Base-by-base conservation (phyloP, 2,329 filamentous ascomycete species). In the Cytospora piceicola region DNA sequence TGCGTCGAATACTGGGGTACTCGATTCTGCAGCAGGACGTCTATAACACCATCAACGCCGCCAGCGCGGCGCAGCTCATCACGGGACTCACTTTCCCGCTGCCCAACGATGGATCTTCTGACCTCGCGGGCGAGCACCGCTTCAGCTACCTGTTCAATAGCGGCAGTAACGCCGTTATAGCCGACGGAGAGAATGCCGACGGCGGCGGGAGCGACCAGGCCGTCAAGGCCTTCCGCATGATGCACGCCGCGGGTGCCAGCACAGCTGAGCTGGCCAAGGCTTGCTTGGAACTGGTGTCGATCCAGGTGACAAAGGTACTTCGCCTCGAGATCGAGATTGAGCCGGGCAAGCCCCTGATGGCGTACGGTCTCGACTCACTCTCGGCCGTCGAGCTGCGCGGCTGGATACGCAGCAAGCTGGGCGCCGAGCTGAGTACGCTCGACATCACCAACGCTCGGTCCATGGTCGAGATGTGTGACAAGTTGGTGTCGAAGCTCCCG, bases 291-390 rank as follows among this genome's bases (percentile, higher is more conserved):
- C 22, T 68, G 12, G 0, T 69, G 17, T 20, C 42, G 24, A 55
- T 7, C 27, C 63, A 69, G 36, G 17, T 69, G 20, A 52, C 53
- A 5, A 63, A 61, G 30, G 49, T 70, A 17, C 39, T 72, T 53
- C 63, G 69, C 11, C 68, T 70, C 14, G 60, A 67, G 63, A 61
- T 39, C 0, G 63, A 64, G 15, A 58, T 71, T 14, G 71, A 71
- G 34, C 59, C 67, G 3, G 68, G 57, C 2, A 63, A 57, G 64
- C 69, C 67, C 14, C 56, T 72, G 34, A 60, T 56, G 46, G 55
- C 65, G 11, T 69, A 70, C 34, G 76, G 76, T 1, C 20, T 77
- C 11, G 76, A 78, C 61, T 73, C 70, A 9, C 61, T 77, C 32
- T 65, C 75, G 9, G 73, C 71, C 0, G 71, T 77, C 8, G 76